A percentile compares a stretch with the other conserved stretches of the same genome.
Conservation (phyloP, 2,329 filamentous ascomycete genomes). For the Scedosporium dehoogii region DNA sequence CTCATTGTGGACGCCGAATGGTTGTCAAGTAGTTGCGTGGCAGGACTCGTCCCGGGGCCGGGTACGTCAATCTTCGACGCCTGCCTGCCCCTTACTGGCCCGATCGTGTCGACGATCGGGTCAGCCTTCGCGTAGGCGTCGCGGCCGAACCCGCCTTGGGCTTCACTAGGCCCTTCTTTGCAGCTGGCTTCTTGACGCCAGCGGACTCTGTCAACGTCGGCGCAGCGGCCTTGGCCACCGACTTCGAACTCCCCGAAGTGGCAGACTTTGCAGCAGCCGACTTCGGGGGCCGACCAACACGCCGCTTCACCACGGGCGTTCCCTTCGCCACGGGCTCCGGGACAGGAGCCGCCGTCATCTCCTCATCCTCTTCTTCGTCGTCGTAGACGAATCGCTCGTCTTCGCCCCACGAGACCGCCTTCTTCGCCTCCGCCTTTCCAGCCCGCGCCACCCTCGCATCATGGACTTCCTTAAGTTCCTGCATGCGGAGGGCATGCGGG, state of each 20-base stretch:
- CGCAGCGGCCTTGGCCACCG: neutral
- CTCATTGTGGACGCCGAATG: too few relatives aligned
- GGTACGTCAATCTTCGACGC: too few relatives aligned
- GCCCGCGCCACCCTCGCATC: neutral
- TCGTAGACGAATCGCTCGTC: neutral
- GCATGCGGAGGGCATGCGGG: neutral
- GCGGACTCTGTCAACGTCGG: neutral
- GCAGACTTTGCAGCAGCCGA: neutral
- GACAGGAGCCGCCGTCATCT: neutral
- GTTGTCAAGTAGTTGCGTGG: too few relatives aligned
- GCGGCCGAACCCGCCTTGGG: too few relatives aligned
- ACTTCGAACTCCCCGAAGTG: neutral
- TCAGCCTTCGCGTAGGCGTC: neutral
- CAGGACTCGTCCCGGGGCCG: too few relatives aligned
- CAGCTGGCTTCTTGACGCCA: neutral
- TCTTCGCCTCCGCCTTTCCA: neutral
- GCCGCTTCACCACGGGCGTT: neutral
- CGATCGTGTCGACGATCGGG: neutral
- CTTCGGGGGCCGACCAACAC: neutral
- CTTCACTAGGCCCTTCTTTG: neutral
- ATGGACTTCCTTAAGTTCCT: slow-evolving; percentile 5
- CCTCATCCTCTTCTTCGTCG: neutral
- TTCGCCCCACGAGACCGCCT: slow-evolving; percentile 5
- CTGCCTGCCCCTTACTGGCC: neutral
- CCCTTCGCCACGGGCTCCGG: neutral